Evolutionary conservation across 805 yeast genomes (phyloP).

Genomic region (Wickerhamomyces kurtzmanii): DNA sequence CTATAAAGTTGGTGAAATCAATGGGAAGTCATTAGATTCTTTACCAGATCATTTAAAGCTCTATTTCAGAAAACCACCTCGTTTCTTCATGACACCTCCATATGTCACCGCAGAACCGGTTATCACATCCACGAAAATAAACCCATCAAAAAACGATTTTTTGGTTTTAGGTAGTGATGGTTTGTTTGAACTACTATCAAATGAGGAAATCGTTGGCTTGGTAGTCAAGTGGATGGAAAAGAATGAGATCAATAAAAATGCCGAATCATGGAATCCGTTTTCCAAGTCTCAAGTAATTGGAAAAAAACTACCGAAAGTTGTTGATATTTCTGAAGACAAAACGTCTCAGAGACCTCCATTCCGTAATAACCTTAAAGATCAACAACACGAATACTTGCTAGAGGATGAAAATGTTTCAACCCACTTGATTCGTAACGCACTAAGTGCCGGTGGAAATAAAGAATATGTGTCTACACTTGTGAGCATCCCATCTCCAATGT

Average conservation of each 20-base stretch:
- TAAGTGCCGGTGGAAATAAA: slow-evolving; percentile 78
- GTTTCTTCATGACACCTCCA: slow-evolving; percentile 78
- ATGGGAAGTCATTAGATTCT: slow-evolving; percentile 30
- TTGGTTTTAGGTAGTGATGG: slow-evolving; percentile 94
- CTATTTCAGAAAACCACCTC: slow-evolving; percentile 73
- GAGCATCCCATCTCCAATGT: slow-evolving; percentile 84
- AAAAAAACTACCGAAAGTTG: slow-evolving; percentile 50
- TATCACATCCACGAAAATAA: slow-evolving; percentile 69
- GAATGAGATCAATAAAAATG: slow-evolving; percentile 34
- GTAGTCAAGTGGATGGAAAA: slow-evolving; percentile 91
- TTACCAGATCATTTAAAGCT: slow-evolving; percentile 74
- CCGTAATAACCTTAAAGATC: slow-evolving; percentile 34
- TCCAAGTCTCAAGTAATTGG: slow-evolving; percentile 15
- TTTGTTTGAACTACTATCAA: slow-evolving; percentile 79
- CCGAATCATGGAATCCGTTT: slow-evolving; percentile 11
- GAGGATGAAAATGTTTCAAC: slow-evolving; percentile 89
- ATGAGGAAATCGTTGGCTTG: slow-evolving; percentile 85
- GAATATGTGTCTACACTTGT: slow-evolving; percentile 85
- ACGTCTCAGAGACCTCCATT: slow-evolving; percentile 67
- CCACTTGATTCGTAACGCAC: slow-evolving; percentile 87
- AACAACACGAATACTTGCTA: slow-evolving; percentile 36
- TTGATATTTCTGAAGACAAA: slow-evolving; percentile 49
- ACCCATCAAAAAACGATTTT: slow-evolving; percentile 68
- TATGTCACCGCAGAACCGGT: slow-evolving; percentile 97
- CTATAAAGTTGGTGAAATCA: slow-evolving; percentile 66